These are phyloP conservation scores for Leishmania arabica DNA, from an alignment of 208 protist genomes.

Conservation along the genomic window DNA sequence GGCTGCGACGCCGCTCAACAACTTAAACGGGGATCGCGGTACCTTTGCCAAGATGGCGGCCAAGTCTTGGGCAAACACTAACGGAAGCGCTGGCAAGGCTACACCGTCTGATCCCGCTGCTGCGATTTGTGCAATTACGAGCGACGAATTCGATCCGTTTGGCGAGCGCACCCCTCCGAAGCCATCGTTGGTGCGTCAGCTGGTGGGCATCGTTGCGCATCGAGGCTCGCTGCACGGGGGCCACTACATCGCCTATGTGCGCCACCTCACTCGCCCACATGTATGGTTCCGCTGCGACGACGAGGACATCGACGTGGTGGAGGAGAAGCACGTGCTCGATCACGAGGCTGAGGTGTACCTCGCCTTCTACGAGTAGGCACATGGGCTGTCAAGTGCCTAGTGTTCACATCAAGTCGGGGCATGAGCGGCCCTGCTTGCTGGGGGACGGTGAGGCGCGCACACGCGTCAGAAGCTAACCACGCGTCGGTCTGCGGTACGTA, in stretches of 20 bases:
- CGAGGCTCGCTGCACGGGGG: slow-evolving; percentile 81
- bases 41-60: not conserved
- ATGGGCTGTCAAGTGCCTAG: not conserved
- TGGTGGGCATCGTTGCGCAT: slow-evolving; percentile 86
- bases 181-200: slow-evolving; percentile 48
- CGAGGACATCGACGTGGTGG: slow-evolving; percentile 72
- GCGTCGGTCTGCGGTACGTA: not conserved
- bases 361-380: slow-evolving; percentile 83
- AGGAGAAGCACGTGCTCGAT: slow-evolving; percentile 55
- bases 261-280: slow-evolving; percentile 44
- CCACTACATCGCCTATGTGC: slow-evolving; percentile 90
- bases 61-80: not conserved
- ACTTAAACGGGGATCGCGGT: not conserved
- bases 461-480: not conserved
- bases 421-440: not conserved
- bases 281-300: slow-evolving; percentile 91
- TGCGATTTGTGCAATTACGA: slow-evolving; percentile 16
- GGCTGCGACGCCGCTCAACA: not conserved
- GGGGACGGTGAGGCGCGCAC: not conserved
- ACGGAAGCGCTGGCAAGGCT: not conserved
- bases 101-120: not conserved
- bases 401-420: not conserved
- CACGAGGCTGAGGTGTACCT: slow-evolving; percentile 75
- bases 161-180: slow-evolving; percentile 18
- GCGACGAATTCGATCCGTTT: slow-evolving; percentile 44